Base-by-base conservation (phyloP, 345 rosid genomes). In the Sisymbrium irio region DNA sequence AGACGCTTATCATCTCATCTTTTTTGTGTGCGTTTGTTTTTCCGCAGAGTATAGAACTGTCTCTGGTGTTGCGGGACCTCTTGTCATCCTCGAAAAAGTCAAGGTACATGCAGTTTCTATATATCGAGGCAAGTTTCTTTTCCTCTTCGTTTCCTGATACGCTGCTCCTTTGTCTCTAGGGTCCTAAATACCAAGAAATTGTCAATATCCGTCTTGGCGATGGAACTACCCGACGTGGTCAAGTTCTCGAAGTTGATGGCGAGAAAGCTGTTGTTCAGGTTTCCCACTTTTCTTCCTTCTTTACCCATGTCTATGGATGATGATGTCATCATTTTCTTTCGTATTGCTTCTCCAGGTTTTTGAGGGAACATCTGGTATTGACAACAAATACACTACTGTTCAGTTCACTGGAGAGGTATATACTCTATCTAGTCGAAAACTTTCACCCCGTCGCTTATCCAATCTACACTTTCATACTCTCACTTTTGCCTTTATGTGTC, bases 241-340 rank as follows among this genome's bases (percentile, higher is more conserved):
- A 93, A 80, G 98, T 93, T 57, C 82, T 93, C 41, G 98, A 93
- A 90, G 98, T 93, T 79, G 98, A 93, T 80, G 98, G 98, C 7
- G 98, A 93, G 83, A 93, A 86, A 68, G 98, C 98, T 70, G 93
- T 93, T 75, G 92, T 93, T 79, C 98, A 93, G 93, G 98, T 93
- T 63, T 63, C 1, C 4, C 4, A 8, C 1, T 0, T 41, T 18
- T 35, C 37, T 42, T 53, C 44, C 33, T 35, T 40, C 30, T n/a
- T n/a, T n/a, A n/a, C n/a, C n/a, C n/a, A n/a, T n/a, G n/a, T n/a
- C n/a, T n/a, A n/a, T n/a, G n/a, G n/a, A n/a, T n/a, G n/a, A n/a
- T n/a, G n/a, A n/a, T n/a, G n/a, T n/a, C n/a, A n/a, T n/a, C n/a
- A n/a, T n/a, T n/a, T n/a, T n/a, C n/a, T n/a, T n/a, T n/a, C n/a